Evolutionary conservation across 1,139 yeast species (phyloP), one percentile per base, ranked within the genome.

Genomic region (Geotrichum histeridarum): DNA sequence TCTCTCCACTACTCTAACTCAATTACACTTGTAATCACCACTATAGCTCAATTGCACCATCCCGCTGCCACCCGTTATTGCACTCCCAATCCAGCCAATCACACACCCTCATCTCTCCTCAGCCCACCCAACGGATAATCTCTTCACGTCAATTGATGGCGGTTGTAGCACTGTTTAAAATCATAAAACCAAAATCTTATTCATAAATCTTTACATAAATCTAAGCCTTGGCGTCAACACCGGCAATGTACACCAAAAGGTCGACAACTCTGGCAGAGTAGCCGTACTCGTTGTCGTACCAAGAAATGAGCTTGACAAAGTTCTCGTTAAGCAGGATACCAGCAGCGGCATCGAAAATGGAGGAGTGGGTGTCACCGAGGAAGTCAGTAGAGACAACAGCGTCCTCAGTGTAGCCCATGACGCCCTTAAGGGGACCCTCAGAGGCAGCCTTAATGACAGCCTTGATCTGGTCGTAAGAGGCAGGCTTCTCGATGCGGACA

Each of bases 271-370:
- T 86, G 79, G 89, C 84, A 69, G 93, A 85, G 88, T 86, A 86
- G 74, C 95, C 95, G 79, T 72, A 86, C 79, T 86, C 95, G 78
- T 86, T 86, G 74, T 86, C 95, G 83, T 86, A 86, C 94, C 94
- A 86, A 59, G 93, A 77, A 75, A 86, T 80, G 76, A 86, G 84
- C 83, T 86, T 86, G 76, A 85, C 89, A 74, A 86, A 86, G 72
- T 82, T 81, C 75, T 87, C 87, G 72, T 86, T 82, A 71, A 86
- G 81, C 71, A 82, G 80, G 77, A 86, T 85, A 79, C 93, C 90
- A 61, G 95, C 95, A 78, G 81, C 79, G 69, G 87, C 84, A 72
- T 86, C 95, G 69, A 84, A 86, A 81, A 84, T 83, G 60, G 91
- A 84, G 55, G 94, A 86, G 81, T 79, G 83, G 60, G 80, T 65